phyloP scores from a whole-genome alignment of 202 grass and related monocot genomes.

The Panicum virgatum region DNA sequence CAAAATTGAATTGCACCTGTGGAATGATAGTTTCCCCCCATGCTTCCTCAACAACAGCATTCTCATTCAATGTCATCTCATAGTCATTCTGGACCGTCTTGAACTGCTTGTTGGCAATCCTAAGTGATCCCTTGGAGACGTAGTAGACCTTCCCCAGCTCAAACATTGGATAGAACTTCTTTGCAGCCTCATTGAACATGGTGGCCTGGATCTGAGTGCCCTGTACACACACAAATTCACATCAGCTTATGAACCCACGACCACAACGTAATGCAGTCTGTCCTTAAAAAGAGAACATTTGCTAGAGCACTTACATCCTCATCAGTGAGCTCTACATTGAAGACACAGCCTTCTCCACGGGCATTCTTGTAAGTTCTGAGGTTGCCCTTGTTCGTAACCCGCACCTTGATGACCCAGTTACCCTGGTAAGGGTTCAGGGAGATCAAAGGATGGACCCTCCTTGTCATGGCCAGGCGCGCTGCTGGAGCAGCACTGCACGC shows the following conservation, averaged over 20 bases:
- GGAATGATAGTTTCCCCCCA: slow-evolving; percentile 83
- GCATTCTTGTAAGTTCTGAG: slow-evolving; percentile 85
- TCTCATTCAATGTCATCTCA: slow-evolving; percentile 93
- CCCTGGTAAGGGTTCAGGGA: slow-evolving; percentile 93
- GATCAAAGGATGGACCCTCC: slow-evolving; percentile 80
- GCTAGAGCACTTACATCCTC: slow-evolving; percentile 77
- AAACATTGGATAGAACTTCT: slow-evolving; percentile 83
- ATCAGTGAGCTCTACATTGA: slow-evolving; percentile 94
- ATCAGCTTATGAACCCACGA: neutral
- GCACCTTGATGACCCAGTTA: slow-evolving; percentile 97
- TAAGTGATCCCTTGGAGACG: slow-evolving; percentile 90
- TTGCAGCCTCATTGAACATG: slow-evolving; percentile 94
- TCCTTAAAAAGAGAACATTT: neutral
- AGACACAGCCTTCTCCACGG: slow-evolving; percentile 87
- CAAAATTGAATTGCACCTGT: slow-evolving; percentile 76
- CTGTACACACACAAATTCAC: slow-evolving; percentile 42
- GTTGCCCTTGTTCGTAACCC: slow-evolving; percentile 88
- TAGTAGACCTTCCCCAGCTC: slow-evolving; percentile 95
- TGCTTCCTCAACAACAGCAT: slow-evolving; percentile 82
- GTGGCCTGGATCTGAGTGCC: slow-evolving; percentile 98
- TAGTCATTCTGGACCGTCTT: slow-evolving; percentile 94
- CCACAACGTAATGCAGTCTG: neutral
- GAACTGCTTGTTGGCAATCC: slow-evolving; percentile 92
- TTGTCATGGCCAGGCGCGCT: slow-evolving; percentile 76
- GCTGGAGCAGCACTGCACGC: slow-evolving; percentile 78